A percentile compares a stretch with the other conserved stretches of the same genome.
These are phyloP conservation scores for Metroxylon sagu DNA, from an alignment of 176 grass and related monocot species.

Conservation along the genomic window DNA sequence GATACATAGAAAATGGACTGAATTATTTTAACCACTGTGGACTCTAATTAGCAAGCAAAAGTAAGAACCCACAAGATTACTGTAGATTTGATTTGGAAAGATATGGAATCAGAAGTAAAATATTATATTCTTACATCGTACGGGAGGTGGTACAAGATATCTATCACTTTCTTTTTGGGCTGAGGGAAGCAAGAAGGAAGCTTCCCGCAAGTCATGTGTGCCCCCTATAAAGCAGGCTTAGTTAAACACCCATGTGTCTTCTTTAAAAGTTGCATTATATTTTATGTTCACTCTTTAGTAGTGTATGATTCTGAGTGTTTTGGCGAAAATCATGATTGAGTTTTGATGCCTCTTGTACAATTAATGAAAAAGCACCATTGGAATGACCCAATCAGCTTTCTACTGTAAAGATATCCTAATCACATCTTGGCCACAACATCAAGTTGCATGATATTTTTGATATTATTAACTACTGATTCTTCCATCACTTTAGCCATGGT, in stretches of 20 bases:
- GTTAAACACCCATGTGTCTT: constrained; percentile 6
- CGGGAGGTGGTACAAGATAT: constrained; percentile 11
- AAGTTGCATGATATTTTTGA: too few species aligned
- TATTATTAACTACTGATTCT: too few species aligned
- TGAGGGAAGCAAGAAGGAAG: constrained; percentile 31
- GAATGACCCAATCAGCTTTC: constrained; percentile 19
- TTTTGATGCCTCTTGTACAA: not conserved
- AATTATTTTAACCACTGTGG: too few species aligned
- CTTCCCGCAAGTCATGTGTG: constrained; percentile 28
- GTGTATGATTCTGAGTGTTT: constrained; percentile 16
- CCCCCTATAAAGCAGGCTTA: constrained; percentile 4
- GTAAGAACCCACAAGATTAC: too few species aligned
- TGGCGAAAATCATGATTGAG: constrained; percentile 6
- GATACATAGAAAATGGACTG: too few species aligned
- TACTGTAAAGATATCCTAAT: too few species aligned
- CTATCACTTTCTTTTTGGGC: constrained; percentile 28
- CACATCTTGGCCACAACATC: too few species aligned
- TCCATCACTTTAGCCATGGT: too few species aligned
- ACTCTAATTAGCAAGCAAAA: too few species aligned
- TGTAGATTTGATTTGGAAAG: too few species aligned
- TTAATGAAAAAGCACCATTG: constrained; percentile 27
- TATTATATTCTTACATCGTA: constrained; percentile 5
- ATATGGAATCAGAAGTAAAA: constrained; percentile 16
- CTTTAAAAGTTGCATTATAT: constrained; percentile 18
- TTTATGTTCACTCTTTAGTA: constrained; percentile 21